These are phyloP conservation scores for Vinca major DNA, from an alignment of 305 asterid species.

Conservation along the genomic window DNA sequence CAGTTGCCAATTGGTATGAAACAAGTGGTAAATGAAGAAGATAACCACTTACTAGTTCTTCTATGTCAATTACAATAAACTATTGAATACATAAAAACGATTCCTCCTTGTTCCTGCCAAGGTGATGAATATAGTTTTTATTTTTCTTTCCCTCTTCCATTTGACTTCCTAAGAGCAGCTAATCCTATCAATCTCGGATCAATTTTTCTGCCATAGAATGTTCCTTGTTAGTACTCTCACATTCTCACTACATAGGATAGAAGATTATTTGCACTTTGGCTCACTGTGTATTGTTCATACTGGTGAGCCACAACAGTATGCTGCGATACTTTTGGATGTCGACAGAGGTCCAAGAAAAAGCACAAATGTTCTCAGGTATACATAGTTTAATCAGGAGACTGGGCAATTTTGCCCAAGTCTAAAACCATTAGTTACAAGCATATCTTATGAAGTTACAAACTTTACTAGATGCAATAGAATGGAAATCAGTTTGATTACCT, in stretches of 20 bases:
- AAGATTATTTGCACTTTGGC: neutral
- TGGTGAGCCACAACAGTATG: neutral
- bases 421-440: neutral
- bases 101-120: neutral
- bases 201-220: neutral
- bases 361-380: neutral
- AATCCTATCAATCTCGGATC: neutral
- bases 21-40: neutral
- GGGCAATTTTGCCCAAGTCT: neutral
- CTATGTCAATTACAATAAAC: neutral
- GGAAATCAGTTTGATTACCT: slow-evolving; percentile 35
- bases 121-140: neutral
- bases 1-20: neutral
- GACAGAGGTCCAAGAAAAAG: neutral
- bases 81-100: neutral
- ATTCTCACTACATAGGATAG: neutral
- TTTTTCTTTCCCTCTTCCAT: neutral
- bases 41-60: neutral
- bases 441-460: neutral
- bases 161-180: neutral
- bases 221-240: neutral
- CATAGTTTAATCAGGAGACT: neutral
- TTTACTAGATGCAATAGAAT: slow-evolving; percentile 8
- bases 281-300: neutral
- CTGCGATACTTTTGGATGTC: neutral